phyloP scores from a whole-genome alignment of 2,329 filamentous ascomycete genomes.

The Apiospora rasikravindrae region DNA sequence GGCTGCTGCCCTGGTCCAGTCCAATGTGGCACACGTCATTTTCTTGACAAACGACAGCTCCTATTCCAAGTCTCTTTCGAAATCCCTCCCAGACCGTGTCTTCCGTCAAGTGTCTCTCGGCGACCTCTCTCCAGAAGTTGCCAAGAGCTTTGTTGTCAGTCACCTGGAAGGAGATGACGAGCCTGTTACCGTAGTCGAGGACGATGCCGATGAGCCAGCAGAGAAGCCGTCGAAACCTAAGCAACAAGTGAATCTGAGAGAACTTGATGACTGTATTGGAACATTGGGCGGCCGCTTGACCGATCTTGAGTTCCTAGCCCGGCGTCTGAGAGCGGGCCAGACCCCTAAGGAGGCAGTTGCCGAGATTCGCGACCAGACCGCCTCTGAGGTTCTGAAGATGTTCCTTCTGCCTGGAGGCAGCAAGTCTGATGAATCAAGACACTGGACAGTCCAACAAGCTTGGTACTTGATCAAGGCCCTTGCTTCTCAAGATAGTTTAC shows the following conservation, averaged over 20 bases:
- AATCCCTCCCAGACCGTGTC: conserved; percentile 86
- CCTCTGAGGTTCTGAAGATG: conserved; percentile 91
- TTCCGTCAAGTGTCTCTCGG: conserved; percentile 86
- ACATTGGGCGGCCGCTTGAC: conserved; percentile 90
- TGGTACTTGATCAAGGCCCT: conserved; percentile 87
- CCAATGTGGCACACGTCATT: conserved; percentile 90
- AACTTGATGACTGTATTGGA: conserved; percentile 82
- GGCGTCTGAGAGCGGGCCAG: conserved; percentile 86
- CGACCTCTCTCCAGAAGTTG: conserved; percentile 84
- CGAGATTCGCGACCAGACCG: conserved; percentile 88
- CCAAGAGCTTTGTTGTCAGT: conserved; percentile 87
- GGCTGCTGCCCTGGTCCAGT: conserved; percentile 83
- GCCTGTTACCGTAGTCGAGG: conserved; percentile 36
- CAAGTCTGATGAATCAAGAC: conserved; percentile 52
- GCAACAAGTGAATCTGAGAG: conserved; percentile 56
- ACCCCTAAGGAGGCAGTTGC: conserved; percentile 79
- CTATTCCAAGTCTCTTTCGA: conserved; percentile 85
- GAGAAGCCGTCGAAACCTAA: conserved; percentile 36
- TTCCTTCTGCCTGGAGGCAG: conserved; percentile 73
- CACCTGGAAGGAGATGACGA: conserved; percentile 66
- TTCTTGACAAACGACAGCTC: conserved; percentile 91
- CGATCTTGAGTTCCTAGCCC: conserved; percentile 92
- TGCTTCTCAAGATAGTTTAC: conserved; percentile 68
- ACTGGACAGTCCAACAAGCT: conserved; percentile 85
- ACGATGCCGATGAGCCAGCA: conserved; percentile 34